Evolutionary conservation across 768 basidiomycete species (phyloP).

Genomic region (Epithele typhae): DNA sequence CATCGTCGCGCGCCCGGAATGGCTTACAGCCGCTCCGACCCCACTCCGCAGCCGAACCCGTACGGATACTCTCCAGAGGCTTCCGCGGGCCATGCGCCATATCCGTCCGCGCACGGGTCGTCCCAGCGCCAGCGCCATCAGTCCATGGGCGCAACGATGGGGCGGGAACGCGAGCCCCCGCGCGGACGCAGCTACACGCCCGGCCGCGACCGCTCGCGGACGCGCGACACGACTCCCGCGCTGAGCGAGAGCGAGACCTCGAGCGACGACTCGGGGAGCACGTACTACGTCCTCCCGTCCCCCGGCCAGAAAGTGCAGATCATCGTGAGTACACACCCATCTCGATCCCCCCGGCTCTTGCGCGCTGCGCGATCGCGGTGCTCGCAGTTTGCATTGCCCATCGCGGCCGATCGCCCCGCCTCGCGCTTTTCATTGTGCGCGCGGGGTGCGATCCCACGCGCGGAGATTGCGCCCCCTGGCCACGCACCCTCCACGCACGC

Average conservation of each 20-base stretch:
- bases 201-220: slow-evolving; percentile 16
- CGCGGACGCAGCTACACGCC: slow-evolving; percentile 12
- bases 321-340: slow-evolving; percentile 52
- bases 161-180: slow-evolving; percentile 9
- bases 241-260: slow-evolving; percentile 29
- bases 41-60: slow-evolving; percentile 33
- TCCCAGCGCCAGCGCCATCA: slow-evolving; percentile 7
- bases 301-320: slow-evolving; percentile 74
- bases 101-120: slow-evolving; percentile 35
- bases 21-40: slow-evolving; percentile 67
- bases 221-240: slow-evolving; percentile 30
- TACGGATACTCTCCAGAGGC: slow-evolving; percentile 30
- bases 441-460: background rate
- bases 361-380: slow-evolving; percentile 2
- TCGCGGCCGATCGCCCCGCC: slow-evolving; percentile 6
- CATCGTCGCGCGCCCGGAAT: slow-evolving; percentile 44
- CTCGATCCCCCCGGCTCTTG: slow-evolving; percentile 9
- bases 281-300: slow-evolving; percentile 70
- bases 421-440: slow-evolving; percentile 9
- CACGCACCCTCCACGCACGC: background rate
- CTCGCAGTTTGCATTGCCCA: background rate
- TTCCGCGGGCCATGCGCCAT: slow-evolving; percentile 36
- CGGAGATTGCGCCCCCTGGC: slow-evolving; percentile 7
- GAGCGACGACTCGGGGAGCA: slow-evolving; percentile 59
- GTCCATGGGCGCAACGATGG: background rate